phyloP scores from a whole-genome alignment of 345 rosid species.

The Populus pruinosa region DNA sequence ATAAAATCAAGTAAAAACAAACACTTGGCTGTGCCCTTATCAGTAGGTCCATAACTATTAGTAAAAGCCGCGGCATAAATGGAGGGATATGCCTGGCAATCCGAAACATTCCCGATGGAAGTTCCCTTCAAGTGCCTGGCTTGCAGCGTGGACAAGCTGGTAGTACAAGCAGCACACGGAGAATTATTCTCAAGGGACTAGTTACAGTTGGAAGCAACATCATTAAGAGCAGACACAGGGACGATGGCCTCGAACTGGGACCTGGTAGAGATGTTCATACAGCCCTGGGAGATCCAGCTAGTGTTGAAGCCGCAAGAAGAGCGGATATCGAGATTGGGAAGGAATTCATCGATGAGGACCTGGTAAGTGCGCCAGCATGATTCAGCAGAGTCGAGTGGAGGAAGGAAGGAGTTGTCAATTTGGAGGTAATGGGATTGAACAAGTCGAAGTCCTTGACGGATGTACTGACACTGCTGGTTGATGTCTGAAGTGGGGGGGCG shows the following conservation, averaged over 20 bases:
- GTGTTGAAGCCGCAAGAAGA: slow-evolving; percentile 65
- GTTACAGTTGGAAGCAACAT: slow-evolving; percentile 48
- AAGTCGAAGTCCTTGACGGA: slow-evolving; percentile 75
- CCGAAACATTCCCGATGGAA: slow-evolving; percentile 60
- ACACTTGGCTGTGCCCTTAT: slow-evolving; percentile 57
- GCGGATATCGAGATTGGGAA: slow-evolving; percentile 51
- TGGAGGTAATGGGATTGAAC: slow-evolving; percentile 59
- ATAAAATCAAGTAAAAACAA: slow-evolving; percentile 48
- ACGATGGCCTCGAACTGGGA: slow-evolving; percentile 47
- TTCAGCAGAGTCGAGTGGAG: slow-evolving; percentile 50
- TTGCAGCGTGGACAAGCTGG: slow-evolving; percentile 45
- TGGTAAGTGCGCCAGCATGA: slow-evolving; percentile 69
- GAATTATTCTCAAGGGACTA: slow-evolving; percentile 57
- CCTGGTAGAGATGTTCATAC: slow-evolving; percentile 67
- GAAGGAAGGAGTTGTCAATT: slow-evolving; percentile 50
- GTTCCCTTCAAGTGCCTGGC: slow-evolving; percentile 41
- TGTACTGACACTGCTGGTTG: slow-evolving; percentile 46
- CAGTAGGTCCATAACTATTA: slow-evolving; percentile 62
- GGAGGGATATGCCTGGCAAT: slow-evolving; percentile 52
- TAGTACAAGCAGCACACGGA: slow-evolving; percentile 74
- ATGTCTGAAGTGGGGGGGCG: background rate
- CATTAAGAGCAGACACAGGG: slow-evolving; percentile 28
- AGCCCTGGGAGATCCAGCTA: slow-evolving; percentile 70
- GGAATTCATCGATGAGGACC: slow-evolving; percentile 27
- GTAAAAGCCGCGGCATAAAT: slow-evolving; percentile 74